Base-by-base conservation (phyloP, 2,329 filamentous ascomycete species). In the Fusarium buharicum region DNA sequence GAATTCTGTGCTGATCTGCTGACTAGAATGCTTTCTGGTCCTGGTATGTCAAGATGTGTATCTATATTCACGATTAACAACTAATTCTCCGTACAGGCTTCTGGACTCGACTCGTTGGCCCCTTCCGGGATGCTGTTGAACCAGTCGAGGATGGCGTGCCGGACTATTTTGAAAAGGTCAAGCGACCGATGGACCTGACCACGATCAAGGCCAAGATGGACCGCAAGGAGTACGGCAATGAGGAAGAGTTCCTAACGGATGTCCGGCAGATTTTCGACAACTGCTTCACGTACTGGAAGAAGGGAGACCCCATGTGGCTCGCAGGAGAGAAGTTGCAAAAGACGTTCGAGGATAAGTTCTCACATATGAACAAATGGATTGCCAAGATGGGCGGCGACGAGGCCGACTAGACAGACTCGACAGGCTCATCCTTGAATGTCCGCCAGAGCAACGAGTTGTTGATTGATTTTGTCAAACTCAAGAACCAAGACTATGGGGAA, bases 91-190 rank as follows among this genome's bases (percentile, higher is more conserved):
- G 14, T 18, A 33, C 34, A 86, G 85, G 86, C 7, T 88, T 86
- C 71, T 89, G 86, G 86, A 88, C 86, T 0, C 83, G 86, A n/a
- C 78, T 88, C 1, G 85, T 88, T 4, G 84, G 84, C 0, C 84
- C 85, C 0, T 88, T 89, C 73, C 82, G 81, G 39, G 81, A 87
- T 20, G 82, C 86, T 0, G 86, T 88, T 7, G 80, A 86, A 54
- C 85, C 86, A 1, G 69, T 75, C 4, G 77, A 79, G 33, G 84
- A 88, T 62, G 82, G 82, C 16, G 83, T 87, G 3, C 85, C 85
- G 3, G 85, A 88, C 69, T 89, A 89, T 72, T 75, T 86, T 18
- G 79, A 84, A 11, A 86, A 86, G 69, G 76, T 89, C 55, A 84
- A 83, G 73, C 79, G 76, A 44, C 86, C 86, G 0, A 88, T 89